Conservation (phyloP, 176 grass and related monocot genomes). For the Eleusine indica region DNA sequence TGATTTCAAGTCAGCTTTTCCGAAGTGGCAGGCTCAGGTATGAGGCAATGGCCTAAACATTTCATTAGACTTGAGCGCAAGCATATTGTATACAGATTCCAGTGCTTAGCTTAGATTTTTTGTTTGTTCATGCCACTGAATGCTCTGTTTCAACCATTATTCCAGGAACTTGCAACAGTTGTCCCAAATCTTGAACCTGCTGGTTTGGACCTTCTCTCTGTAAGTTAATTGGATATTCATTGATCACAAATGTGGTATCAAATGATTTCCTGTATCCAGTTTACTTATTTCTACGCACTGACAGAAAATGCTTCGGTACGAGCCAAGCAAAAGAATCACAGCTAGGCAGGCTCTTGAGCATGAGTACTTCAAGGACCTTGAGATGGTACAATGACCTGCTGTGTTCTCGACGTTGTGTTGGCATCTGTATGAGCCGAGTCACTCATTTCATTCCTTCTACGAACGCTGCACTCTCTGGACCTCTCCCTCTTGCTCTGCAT, state of each 20-base stretch:
- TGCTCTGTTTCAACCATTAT: conserved; percentile 23
- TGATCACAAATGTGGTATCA: background rate
- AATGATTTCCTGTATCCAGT: background rate
- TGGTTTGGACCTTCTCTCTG: conserved; percentile 86
- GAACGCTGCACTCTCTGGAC: conserved; percentile 14
- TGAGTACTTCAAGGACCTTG: conserved; percentile 90
- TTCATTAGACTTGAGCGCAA: background rate
- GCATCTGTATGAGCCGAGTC: conserved; percentile 47
- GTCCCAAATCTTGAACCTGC: conserved; percentile 77
- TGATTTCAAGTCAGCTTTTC: conserved; percentile 92
- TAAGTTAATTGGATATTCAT: conserved; percentile 48
- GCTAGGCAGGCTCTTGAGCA: conserved; percentile 80
- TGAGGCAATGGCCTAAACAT: conserved; percentile 19
- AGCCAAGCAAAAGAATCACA: conserved; percentile 89
- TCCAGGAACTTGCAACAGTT: conserved; percentile 64
- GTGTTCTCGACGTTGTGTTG: conserved; percentile 30
- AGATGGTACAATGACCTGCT: conserved; percentile 58
- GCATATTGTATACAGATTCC: background rate
- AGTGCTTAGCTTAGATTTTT: background rate
- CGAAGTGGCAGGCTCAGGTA: conserved; percentile 87
- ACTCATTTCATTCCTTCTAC: conserved; percentile 40
- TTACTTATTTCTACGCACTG: conserved; percentile 19
- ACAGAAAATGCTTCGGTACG: conserved; percentile 87
- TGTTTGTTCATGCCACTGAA: conserved; percentile 22
- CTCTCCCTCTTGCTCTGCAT: conserved; percentile 20